Percentiles rank a stretch among this genome's conserved stretches.
Evolutionary conservation across 306 rosid species (phyloP).

Genomic region (Spatholobus suberectus): DNA sequence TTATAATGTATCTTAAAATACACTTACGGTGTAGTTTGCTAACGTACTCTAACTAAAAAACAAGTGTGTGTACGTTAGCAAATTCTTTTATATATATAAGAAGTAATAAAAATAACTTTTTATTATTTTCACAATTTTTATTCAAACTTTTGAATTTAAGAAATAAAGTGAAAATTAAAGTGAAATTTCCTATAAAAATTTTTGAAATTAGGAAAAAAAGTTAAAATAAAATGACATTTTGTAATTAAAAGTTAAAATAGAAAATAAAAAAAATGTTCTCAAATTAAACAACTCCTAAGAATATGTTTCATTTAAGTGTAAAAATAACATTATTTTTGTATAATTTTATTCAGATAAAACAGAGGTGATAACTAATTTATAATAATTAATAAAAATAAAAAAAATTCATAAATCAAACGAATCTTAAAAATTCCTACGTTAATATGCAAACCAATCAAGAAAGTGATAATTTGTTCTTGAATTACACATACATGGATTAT

Average conservation of each 20-base stretch:
- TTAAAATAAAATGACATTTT: not conserved
- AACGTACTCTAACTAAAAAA: too few species aligned
- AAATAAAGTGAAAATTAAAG: too few species aligned
- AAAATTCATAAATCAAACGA: not conserved
- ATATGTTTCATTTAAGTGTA: not conserved
- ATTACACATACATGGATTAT: not conserved
- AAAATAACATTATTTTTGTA: not conserved
- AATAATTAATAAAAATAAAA: not conserved
- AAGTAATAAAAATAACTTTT: not conserved
- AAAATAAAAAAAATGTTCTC: not conserved
- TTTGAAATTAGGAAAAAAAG: not conserved
- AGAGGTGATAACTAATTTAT: not conserved
- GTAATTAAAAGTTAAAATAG: not conserved
- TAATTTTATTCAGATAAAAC: not conserved
- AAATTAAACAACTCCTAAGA: too few species aligned
- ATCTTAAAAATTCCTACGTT: not conserved
- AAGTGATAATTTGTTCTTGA: not conserved
- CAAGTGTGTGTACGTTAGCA: too few species aligned
- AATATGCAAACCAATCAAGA: not conserved
- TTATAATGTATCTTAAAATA: too few species aligned
- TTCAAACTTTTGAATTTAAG: not conserved
- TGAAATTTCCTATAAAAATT: too few species aligned
- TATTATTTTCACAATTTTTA: too few species aligned
- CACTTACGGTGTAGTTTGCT: too few species aligned
- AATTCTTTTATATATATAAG: too few species aligned